phyloP scores from a whole-genome alignment of 805 yeast genomes.

The Candida pseudoglaebosa region DNA sequence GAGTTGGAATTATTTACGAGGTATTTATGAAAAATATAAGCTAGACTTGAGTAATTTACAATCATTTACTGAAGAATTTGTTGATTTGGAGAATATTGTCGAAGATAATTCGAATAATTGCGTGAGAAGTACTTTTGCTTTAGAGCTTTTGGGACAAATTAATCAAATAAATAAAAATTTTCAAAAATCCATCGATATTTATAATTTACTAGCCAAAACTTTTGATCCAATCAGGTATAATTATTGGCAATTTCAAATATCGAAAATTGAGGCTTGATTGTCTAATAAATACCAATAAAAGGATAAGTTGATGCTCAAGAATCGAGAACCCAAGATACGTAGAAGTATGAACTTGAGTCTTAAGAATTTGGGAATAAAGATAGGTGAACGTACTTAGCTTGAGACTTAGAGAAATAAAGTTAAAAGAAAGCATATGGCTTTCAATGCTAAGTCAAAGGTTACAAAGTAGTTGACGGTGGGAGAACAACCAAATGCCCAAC shows the following conservation, averaged over 20 bases:
- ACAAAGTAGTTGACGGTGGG: too few relatives aligned
- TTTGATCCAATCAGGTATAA: constrained; percentile 61
- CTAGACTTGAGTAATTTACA: constrained; percentile 36
- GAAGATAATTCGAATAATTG: constrained; percentile 15
- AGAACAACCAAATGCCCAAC: too few relatives aligned
- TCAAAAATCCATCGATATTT: constrained; percentile 40
- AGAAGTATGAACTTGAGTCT: too few relatives aligned
- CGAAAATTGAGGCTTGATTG: constrained; percentile 2
- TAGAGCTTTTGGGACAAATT: constrained; percentile 58
- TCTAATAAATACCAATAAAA: neutral
- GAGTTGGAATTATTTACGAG: constrained; percentile 79
- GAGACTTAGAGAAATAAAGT: too few relatives aligned
- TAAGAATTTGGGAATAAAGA: too few relatives aligned
- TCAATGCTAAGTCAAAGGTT: too few relatives aligned
- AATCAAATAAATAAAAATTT: constrained; percentile 26
- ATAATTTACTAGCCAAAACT: constrained; percentile 45
- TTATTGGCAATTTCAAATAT: constrained; percentile 55
- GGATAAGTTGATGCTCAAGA: constrained; percentile 3
- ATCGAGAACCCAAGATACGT: neutral
- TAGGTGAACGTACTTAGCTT: too few relatives aligned
- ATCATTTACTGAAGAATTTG: constrained; percentile 43
- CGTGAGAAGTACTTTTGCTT: constrained; percentile 54
- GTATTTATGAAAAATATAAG: constrained; percentile 37
- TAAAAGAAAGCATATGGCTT: too few relatives aligned
- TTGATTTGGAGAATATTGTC: constrained; percentile 19